Evolutionary conservation across 2,329 filamentous ascomycete genomes (phyloP).

Genomic region (Conoideocrella luteorostrata): DNA sequence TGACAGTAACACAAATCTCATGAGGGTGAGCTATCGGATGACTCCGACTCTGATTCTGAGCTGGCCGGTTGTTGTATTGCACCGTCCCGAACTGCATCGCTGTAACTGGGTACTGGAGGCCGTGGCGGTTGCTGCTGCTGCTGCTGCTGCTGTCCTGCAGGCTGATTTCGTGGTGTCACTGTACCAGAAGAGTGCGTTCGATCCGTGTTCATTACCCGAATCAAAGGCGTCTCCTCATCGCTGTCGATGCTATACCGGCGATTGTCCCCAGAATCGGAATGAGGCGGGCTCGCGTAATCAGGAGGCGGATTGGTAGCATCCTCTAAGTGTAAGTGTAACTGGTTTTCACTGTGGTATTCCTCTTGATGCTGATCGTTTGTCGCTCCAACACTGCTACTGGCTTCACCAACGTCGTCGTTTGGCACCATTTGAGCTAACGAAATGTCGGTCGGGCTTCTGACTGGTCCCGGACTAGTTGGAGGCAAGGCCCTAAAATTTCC

Average conservation of each 20-base stretch:
- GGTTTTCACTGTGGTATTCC: conserved; percentile 28
- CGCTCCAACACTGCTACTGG: conserved; percentile 20
- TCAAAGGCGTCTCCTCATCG: conserved; percentile 51
- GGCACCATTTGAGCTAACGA: conserved; percentile 80
- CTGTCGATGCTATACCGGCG: conserved; percentile 52
- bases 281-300: conserved; percentile 61
- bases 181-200: conserved; percentile 44
- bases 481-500: conserved; percentile 70
- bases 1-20: no score
- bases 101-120: conserved; percentile 78
- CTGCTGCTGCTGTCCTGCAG: conserved; percentile 1
- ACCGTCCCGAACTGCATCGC: conserved; percentile 60
- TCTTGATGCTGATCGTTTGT: conserved; percentile 17
- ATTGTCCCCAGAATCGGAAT: conserved; percentile 49
- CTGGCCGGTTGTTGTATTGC: conserved; percentile 21
- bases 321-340: conserved; percentile 37
- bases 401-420: conserved; percentile 64
- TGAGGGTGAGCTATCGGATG: not conserved
- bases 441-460: conserved; percentile 90
- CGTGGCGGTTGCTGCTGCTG: conserved; percentile 16
- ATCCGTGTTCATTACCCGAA: conserved; percentile 43
- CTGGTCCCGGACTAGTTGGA: conserved; percentile 80
- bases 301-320: conserved; percentile 60
- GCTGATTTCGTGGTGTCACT: conserved; percentile 18
- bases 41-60: conserved; percentile 13